These are phyloP conservation scores for Centrapalus pauciflorus DNA, from an alignment of 129 eudicot species.

Conservation along the genomic window DNA sequence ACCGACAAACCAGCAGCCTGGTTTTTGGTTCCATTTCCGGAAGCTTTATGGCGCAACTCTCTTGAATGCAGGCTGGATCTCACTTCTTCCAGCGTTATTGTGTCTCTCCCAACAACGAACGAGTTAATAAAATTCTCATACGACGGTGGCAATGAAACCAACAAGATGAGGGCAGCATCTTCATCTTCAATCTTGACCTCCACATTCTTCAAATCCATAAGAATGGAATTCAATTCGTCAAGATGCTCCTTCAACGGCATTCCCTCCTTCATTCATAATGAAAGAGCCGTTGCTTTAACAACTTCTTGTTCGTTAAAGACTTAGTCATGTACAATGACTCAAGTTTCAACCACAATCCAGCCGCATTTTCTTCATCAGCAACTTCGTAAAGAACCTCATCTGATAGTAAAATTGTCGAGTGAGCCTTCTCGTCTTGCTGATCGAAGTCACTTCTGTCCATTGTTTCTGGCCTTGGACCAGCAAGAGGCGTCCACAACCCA, in stretches of 20 bases:
- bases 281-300: background rate
- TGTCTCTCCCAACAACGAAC: background rate
- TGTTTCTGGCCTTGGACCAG: too few relatives aligned
- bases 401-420: too few relatives aligned
- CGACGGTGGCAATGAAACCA: background rate
- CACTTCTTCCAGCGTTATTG: background rate
- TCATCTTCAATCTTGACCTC: background rate
- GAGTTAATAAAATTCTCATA: background rate
- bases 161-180: background rate
- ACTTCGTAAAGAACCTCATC: too few relatives aligned
- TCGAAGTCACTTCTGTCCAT: too few relatives aligned
- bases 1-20: background rate
- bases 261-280: background rate
- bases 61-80: background rate
- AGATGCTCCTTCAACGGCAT: background rate
- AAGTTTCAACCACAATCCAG: too few relatives aligned
- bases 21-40: background rate
- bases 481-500: too few relatives aligned
- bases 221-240: background rate
- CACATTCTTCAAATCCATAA: background rate
- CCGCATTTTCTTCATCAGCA: too few relatives aligned
- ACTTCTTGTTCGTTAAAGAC: too few relatives aligned
- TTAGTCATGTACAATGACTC: too few relatives aligned
- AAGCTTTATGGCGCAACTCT: background rate
- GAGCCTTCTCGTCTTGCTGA: too few relatives aligned